Evolutionary conservation across 345 rosid genomes (phyloP).

Genomic region (Nasturtium officinale): DNA sequence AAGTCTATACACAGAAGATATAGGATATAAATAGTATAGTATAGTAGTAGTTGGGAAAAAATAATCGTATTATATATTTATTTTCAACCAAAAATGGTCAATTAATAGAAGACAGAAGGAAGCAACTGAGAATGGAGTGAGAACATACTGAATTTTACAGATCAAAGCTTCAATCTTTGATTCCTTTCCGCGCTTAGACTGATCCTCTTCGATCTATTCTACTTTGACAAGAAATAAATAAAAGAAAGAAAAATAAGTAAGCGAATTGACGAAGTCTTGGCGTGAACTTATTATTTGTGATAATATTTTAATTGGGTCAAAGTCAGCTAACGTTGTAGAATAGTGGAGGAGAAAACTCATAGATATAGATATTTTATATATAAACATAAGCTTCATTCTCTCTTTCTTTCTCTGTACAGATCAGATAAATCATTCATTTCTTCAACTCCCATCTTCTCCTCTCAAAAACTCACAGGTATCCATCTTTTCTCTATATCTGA

Average conservation of each 20-base stretch:
- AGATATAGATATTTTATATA: slow-evolving; percentile 7
- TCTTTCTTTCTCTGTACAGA: background rate
- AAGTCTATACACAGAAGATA: too few species aligned
- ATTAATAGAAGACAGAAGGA: too few species aligned
- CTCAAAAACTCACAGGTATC: slow-evolving; percentile 3
- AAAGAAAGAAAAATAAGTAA: background rate
- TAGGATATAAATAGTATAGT: too few species aligned
- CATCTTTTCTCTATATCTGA: background rate
- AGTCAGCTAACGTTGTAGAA: slow-evolving; percentile 27
- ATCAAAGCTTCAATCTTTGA: background rate
- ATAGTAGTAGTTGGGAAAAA: too few species aligned
- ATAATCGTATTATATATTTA: too few species aligned
- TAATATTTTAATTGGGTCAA: slow-evolving; percentile 19
- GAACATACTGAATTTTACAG: background rate
- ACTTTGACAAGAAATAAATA: slow-evolving; percentile 16
- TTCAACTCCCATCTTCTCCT: background rate
- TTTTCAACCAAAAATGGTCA: too few species aligned
- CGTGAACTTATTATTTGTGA: background rate
- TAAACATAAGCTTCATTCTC: background rate
- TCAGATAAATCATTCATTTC: slow-evolving; percentile 24
- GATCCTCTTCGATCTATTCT: slow-evolving; percentile 1
- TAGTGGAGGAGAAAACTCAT: background rate
- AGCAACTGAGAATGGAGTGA: too few species aligned
- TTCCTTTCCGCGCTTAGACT: background rate
- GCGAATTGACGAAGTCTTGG: slow-evolving; percentile 28